These are phyloP conservation scores for Dianthus caryophyllus DNA, from an alignment of 148 eudicot genomes.

Conservation along the genomic window DNA sequence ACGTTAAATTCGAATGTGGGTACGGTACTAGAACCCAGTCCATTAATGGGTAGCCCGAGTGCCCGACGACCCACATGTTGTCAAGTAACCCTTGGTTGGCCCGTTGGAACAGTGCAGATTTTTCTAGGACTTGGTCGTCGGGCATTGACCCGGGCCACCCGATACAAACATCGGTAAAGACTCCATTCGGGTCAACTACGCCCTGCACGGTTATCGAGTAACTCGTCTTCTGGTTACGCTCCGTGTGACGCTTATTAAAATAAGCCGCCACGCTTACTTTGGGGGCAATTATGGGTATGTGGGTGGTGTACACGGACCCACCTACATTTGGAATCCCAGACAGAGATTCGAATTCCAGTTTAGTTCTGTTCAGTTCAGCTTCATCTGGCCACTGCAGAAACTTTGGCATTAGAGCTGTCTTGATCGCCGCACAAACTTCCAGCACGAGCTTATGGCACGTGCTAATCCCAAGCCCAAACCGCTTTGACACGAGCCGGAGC, in stretches of 20 bases:
- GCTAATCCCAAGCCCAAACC: constrained; percentile 70
- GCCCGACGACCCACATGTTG: constrained; percentile 47
- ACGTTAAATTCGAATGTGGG: constrained; percentile 47
- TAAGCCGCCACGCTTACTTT: constrained; percentile 48
- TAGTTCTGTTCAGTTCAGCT: constrained; percentile 17
- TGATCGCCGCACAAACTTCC: constrained; percentile 63
- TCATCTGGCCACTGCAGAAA: constrained; percentile 64
- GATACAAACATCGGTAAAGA: constrained; percentile 58
- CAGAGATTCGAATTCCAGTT: constrained; percentile 29
- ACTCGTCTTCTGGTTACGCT: constrained; percentile 64
- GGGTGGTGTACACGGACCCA: constrained; percentile 74
- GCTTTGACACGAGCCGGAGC: constrained; percentile 56
- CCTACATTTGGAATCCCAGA: constrained; percentile 59
- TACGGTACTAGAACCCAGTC: constrained; percentile 75
- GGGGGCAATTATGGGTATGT: constrained; percentile 72
- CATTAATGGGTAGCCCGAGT: constrained; percentile 40
- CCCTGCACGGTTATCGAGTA: constrained; percentile 73
- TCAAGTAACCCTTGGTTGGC: constrained; percentile 38
- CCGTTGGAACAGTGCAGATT: constrained; percentile 49
- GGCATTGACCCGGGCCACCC: constrained; percentile 83
- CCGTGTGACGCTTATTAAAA: constrained; percentile 68
- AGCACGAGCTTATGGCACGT: constrained; percentile 75
- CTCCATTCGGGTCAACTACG: constrained; percentile 51
- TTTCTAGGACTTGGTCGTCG: constrained; percentile 51
- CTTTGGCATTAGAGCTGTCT: constrained; percentile 43